Evolutionary conservation across 768 basidiomycete species (phyloP).

Genomic region (Russula abietina): DNA sequence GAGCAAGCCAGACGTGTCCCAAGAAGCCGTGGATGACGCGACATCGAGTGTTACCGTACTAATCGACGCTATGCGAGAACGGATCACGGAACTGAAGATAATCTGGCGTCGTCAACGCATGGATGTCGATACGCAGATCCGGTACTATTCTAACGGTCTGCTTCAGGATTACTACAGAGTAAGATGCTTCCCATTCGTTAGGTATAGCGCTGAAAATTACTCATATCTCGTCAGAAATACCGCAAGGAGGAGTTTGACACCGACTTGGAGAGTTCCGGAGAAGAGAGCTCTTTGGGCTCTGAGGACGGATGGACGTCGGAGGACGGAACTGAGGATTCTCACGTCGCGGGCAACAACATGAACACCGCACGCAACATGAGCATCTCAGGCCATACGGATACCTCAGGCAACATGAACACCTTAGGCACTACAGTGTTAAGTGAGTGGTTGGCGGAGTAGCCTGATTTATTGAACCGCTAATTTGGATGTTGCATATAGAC

Average conservation of each 20-base stretch:
- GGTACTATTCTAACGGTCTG: slow-evolving; percentile 20
- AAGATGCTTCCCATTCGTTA: not conserved
- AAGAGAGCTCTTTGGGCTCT: slow-evolving; percentile 10
- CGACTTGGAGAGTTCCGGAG: not conserved
- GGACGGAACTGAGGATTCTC: not conserved
- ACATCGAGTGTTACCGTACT: not conserved
- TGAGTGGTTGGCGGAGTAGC: not conserved
- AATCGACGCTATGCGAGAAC: not conserved
- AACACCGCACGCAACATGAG: not conserved
- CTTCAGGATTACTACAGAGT: slow-evolving; percentile 21
- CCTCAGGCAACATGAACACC: not conserved
- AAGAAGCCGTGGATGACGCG: slow-evolving; percentile 8
- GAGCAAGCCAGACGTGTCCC: slow-evolving; percentile 2
- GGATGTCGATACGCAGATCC: slow-evolving; percentile 16
- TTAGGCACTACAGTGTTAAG: not conserved
- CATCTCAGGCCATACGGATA: not conserved
- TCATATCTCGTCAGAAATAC: slow-evolving; percentile 5
- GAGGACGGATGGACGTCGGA: slow-evolving; percentile 20
- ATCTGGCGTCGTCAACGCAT: slow-evolving; percentile 22
- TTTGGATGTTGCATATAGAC: not conserved
- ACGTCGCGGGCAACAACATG: not conserved
- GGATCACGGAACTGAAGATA: slow-evolving; percentile 11
- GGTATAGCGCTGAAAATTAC: not conserved
- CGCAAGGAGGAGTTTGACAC: slow-evolving; percentile 16
- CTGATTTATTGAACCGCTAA: not conserved